Base-by-base conservation (phyloP, 495 filamentous ascomycete genomes). In the Penicillium manginii region DNA sequence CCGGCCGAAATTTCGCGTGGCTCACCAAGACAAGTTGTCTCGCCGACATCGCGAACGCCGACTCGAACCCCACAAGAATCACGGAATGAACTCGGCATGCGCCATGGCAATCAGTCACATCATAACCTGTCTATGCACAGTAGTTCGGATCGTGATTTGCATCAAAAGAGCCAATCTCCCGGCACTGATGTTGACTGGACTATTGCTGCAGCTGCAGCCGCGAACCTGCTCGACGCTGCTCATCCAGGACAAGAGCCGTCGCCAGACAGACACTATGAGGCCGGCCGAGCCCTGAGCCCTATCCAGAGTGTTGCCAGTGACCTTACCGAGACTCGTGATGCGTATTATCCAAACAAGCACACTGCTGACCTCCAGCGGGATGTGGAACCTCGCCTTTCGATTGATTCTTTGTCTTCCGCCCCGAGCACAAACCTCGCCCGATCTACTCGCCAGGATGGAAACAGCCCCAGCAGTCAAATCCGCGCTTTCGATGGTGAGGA, bases 241-340 rank as follows among this genome's bases (percentile, higher is more conserved):
- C 71, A 78, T 46, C 68, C 75, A 17, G 70, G 64, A n/a, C 62
- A 75, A 35, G 67, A 62, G 50, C 61, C 67, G 50, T 52, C 50
- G 14, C 75, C 80, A 11, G 54, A 70, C 49, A 74, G 82, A 29
- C 75, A 81, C 7, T 81, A 81, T 49, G 84, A 87, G 55, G 75
- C 84, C 55, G 78, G 80, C 31, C 87, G 88, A 29, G 84, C 84
- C 14, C 73, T 93, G 19, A 96, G 92, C 71, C 92, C 92, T 0
- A 91, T 96, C 52, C 92, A 93, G 60, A 96, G 92, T 57, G 88
- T 94, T 26, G 91, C 90, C 0, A 92, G 92, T 52, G 89, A 88
- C 60, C 84, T 81, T 29, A 81, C 77, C 17, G 70, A 75, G 19
- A 72, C 65, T 6, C 63, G 65, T 31, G 22, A 19, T 17, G 50